A percentile compares a stretch with the other conserved stretches of the same genome.
phyloP scores from a whole-genome alignment of 2,329 filamentous ascomycete species.

The Alternaria sp. region DNA sequence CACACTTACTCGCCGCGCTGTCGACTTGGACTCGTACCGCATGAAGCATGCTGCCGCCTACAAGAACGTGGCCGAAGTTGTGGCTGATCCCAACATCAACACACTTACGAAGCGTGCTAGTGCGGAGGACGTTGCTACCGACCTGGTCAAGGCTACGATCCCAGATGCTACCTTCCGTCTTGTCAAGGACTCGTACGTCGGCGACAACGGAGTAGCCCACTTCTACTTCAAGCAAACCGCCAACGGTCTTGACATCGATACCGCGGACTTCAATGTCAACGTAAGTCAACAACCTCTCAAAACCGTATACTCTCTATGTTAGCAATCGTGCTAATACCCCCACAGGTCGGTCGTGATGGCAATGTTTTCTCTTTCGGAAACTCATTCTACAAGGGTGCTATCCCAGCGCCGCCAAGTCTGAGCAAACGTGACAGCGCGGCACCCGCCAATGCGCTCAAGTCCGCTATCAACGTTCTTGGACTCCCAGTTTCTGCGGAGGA shows the following conservation, averaged over 20 bases:
- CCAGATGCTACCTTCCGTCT: constrained; percentile 57
- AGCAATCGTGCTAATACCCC: background rate
- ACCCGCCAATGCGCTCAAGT: constrained; percentile 53
- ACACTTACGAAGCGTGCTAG: constrained; percentile 30
- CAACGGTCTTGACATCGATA: constrained; percentile 66
- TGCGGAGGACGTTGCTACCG: constrained; percentile 40
- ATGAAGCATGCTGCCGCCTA: constrained; percentile 33
- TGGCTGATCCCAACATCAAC: constrained; percentile 25
- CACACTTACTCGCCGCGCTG: constrained; percentile 26
- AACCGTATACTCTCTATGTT: background rate
- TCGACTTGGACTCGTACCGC: constrained; percentile 44
- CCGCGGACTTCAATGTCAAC: constrained; percentile 67
- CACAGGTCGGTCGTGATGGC: constrained; percentile 59
- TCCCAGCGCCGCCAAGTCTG: constrained; percentile 48
- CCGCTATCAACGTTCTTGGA: constrained; percentile 49
- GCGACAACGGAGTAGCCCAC: constrained; percentile 63
- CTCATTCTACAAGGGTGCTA: constrained; percentile 54
- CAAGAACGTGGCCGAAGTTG: constrained; percentile 29
- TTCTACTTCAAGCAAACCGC: constrained; percentile 66
- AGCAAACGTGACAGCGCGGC: constrained; percentile 54
- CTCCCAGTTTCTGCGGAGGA: constrained; percentile 52
- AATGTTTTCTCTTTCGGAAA: constrained; percentile 65
- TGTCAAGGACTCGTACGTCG: constrained; percentile 61
- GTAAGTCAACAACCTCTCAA: constrained; percentile 47
- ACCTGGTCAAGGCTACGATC: constrained; percentile 41